Evolutionary conservation across 176 grass and related monocot species (phyloP).

Genomic region (Typha latifolia): DNA sequence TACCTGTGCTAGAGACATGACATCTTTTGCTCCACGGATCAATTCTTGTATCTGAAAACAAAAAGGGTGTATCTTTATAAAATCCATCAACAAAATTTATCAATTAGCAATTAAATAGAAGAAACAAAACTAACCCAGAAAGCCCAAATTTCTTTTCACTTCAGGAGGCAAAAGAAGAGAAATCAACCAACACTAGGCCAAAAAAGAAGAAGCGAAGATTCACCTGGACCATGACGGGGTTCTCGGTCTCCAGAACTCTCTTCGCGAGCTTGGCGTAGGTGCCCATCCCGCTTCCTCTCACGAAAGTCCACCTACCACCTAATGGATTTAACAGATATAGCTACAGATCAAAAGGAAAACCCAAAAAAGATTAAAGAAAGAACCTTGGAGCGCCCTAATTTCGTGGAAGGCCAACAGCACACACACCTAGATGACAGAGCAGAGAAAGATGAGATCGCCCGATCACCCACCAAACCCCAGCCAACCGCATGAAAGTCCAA

Average conservation of each 20-base stretch:
- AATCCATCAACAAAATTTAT: neutral
- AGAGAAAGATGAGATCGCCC: neutral
- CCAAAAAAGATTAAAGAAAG: neutral
- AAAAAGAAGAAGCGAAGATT: neutral
- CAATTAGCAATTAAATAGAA: neutral
- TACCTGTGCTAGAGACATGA: conserved; percentile 90
- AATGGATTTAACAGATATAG: neutral
- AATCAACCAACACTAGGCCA: neutral
- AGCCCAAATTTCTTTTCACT: neutral
- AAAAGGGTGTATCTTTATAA: neutral
- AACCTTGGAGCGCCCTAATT: neutral
- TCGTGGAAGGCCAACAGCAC: neutral
- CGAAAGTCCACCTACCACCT: neutral
- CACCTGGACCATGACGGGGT: conserved; percentile 95
- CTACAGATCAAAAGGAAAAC: neutral
- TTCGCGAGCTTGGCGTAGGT: conserved; percentile 45
- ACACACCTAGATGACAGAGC: neutral
- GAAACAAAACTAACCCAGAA: neutral
- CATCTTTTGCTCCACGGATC: conserved; percentile 42
- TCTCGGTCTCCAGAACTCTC: conserved; percentile 65
- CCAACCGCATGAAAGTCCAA: neutral
- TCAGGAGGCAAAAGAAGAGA: neutral
- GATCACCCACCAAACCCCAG: neutral
- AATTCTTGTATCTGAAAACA: conserved; percentile 70
- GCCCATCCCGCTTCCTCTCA: conserved; percentile 37